phyloP scores from a whole-genome alignment of 1,284 basidiomycete genomes.

The Gymnopus androsaceus region DNA sequence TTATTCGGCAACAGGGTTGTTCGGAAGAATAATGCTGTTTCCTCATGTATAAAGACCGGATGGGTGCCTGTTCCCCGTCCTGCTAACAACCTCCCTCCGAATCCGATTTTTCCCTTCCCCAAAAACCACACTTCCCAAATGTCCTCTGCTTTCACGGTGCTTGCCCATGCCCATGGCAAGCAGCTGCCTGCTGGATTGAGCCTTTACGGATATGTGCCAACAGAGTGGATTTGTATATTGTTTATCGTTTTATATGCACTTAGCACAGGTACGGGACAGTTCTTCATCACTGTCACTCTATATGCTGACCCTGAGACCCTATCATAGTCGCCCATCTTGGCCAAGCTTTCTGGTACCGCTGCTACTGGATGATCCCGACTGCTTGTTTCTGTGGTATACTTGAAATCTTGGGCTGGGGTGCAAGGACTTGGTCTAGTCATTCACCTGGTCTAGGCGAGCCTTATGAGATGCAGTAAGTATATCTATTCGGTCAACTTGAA shows the following conservation, averaged over 20 bases:
- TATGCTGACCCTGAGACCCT: neutral
- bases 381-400: slow-evolving; percentile 47
- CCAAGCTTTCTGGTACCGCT: slow-evolving; percentile 43
- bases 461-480: slow-evolving; percentile 36
- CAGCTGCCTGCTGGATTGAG: too few relatives aligned
- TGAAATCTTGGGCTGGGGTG: slow-evolving; percentile 54
- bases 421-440: slow-evolving; percentile 38
- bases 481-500: neutral
- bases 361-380: slow-evolving; percentile 58
- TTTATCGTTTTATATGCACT: slow-evolving; percentile 44
- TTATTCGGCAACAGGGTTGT: too few relatives aligned
- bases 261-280: slow-evolving; percentile 34
- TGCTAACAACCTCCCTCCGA: too few relatives aligned
- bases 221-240: slow-evolving; percentile 34
- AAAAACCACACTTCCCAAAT: too few relatives aligned
- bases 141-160: too few relatives aligned
- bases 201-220: slow-evolving; percentile 47
- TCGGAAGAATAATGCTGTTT: too few relatives aligned
- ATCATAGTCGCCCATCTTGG: slow-evolving; percentile 41
- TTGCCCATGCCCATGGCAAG: too few relatives aligned
- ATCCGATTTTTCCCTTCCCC: too few relatives aligned
- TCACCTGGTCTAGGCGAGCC: slow-evolving; percentile 26
- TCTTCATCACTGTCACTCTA: slow-evolving; percentile 23
- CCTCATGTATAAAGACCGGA: too few relatives aligned
- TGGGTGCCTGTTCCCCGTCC: too few relatives aligned